Conservation (phyloP, 768 basidiomycete species). For the Suillus ampliporus region DNA sequence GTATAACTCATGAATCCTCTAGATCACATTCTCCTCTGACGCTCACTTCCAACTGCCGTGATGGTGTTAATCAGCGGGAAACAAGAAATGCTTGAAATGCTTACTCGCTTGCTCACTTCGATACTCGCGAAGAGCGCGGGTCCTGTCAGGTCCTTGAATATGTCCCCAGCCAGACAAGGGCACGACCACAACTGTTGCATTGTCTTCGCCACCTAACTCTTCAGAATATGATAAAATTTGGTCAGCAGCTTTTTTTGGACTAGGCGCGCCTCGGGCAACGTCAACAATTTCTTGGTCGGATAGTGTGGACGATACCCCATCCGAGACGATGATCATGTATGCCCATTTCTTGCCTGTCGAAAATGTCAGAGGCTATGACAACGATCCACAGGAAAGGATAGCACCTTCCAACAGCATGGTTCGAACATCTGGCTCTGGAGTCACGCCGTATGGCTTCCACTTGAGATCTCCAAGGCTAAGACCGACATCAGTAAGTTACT, state of each 20-base stretch:
- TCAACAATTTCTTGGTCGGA: slow-evolving; percentile 96
- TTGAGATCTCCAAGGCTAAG: slow-evolving; percentile 84
- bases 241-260: slow-evolving; percentile 83
- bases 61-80: slow-evolving; percentile 10
- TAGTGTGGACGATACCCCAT: slow-evolving; percentile 89
- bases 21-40: slow-evolving; percentile 66
- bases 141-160: slow-evolving; percentile 78
- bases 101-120: slow-evolving; percentile 67
- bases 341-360: slow-evolving; percentile 79
- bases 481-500: slow-evolving; percentile 14
- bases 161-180: slow-evolving; percentile 94
- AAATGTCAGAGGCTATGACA: slow-evolving; percentile 4
- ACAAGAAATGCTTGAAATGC: slow-evolving; percentile 19
- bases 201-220: slow-evolving; percentile 84
- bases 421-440: slow-evolving; percentile 89
- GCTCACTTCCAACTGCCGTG: slow-evolving; percentile 61
- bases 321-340: slow-evolving; percentile 88
- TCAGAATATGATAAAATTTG: slow-evolving; percentile 86
- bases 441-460: slow-evolving; percentile 90
- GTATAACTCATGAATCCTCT: neutral
- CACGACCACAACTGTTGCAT: slow-evolving; percentile 88
- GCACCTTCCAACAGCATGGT: slow-evolving; percentile 78
- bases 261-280: slow-evolving; percentile 71
- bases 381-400: slow-evolving; percentile 4
- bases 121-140: slow-evolving; percentile 84